phyloP scores from a whole-genome alignment of 1,139 yeast species.

The Pneumocystis canis region DNA sequence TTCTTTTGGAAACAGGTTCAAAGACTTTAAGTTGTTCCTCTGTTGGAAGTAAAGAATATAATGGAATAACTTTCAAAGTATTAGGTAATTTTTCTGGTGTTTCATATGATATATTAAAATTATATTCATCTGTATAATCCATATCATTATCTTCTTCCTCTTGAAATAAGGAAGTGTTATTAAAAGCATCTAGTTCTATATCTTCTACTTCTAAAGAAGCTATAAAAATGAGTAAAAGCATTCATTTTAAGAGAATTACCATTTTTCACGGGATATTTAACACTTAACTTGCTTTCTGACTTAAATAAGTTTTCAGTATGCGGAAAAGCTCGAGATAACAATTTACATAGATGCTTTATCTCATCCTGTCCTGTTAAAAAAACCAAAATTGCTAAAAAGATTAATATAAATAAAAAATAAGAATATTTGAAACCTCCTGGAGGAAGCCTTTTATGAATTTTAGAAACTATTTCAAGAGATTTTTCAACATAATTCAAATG shows the following conservation, averaged over 20 bases:
- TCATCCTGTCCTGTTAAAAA: slow-evolving; percentile 93
- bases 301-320: background rate
- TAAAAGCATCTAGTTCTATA: slow-evolving; percentile 57
- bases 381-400: slow-evolving; percentile 38
- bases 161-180: slow-evolving; percentile 24
- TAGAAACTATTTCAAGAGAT: slow-evolving; percentile 69
- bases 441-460: slow-evolving; percentile 74
- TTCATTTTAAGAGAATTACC: slow-evolving; percentile 28
- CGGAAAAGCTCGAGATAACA: slow-evolving; percentile 45
- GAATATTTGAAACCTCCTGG: slow-evolving; percentile 49
- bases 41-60: slow-evolving; percentile 83
- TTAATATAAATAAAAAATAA: background rate
- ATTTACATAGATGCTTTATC: slow-evolving; percentile 60
- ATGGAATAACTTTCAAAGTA: slow-evolving; percentile 79
- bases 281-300: background rate
- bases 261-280: slow-evolving; percentile 13
- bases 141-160: slow-evolving; percentile 34
- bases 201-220: slow-evolving; percentile 57
- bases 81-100: slow-evolving; percentile 40
- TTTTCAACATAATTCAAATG: slow-evolving; percentile 64
- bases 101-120: background rate
- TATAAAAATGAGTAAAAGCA: slow-evolving; percentile 16
- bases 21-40: slow-evolving; percentile 90
- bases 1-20: slow-evolving; percentile 67
- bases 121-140: slow-evolving; percentile 74